phyloP scores from a whole-genome alignment of 768 basidiomycete species.

The Suillus americanus region DNA sequence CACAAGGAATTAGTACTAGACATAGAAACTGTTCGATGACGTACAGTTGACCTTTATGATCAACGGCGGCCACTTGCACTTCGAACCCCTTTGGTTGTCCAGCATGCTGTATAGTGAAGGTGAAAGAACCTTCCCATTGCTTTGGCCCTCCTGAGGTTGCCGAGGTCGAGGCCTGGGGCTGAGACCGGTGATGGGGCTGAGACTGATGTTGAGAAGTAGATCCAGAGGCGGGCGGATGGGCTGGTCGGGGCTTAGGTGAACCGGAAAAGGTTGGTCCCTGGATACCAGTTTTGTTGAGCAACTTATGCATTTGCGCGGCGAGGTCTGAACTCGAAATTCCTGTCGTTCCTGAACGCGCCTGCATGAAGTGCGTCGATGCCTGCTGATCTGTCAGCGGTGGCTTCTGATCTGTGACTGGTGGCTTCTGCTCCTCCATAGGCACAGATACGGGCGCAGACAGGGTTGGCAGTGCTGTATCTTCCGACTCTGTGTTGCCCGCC shows the following conservation, averaged over 20 bases:
- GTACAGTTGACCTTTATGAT: constrained; percentile 33
- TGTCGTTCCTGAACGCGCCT: constrained; percentile 22
- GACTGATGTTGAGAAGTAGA: neutral
- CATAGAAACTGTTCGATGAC: constrained; percentile 18
- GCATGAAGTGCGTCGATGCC: constrained; percentile 27
- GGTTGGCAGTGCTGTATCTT: neutral
- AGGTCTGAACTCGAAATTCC: constrained; percentile 16
- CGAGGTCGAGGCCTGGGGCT: constrained; percentile 3
- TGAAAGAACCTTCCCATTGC: constrained; percentile 50
- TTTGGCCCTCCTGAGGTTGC: neutral
- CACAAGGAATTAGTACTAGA: constrained; percentile 6
- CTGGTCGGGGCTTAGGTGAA: constrained; percentile 14
- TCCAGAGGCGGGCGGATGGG: neutral
- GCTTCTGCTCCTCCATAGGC: constrained; percentile 23
- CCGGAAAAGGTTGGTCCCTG: constrained; percentile 20
- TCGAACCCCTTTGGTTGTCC: constrained; percentile 29
- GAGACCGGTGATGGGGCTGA: neutral
- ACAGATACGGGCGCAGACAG: neutral
- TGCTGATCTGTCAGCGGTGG: constrained; percentile 12
- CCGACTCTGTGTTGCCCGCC: neutral
- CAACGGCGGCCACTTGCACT: constrained; percentile 33
- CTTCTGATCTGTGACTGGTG: constrained; percentile 15
- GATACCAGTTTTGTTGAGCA: constrained; percentile 44
- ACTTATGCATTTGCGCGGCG: constrained; percentile 47
- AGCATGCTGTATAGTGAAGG: constrained; percentile 38